A percentile compares a stretch with the other conserved stretches of the same genome.
Conservation (phyloP, 495 filamentous ascomycete genomes). For the Cryomyces minteri region DNA sequence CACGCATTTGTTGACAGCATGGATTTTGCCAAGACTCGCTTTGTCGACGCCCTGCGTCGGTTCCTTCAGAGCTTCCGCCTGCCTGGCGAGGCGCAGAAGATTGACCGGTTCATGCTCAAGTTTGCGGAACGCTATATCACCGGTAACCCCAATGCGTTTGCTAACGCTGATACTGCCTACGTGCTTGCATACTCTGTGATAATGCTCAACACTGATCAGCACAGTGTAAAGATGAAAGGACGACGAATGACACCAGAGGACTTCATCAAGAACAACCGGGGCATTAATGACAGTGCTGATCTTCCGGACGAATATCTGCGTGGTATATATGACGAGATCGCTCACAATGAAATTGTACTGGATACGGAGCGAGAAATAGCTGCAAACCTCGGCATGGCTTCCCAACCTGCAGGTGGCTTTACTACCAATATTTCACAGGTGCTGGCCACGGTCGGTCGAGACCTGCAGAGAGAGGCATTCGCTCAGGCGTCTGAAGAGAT, state of each 20-base stretch:
- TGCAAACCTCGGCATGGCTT: constrained; percentile 45
- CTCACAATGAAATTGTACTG: constrained; percentile 79
- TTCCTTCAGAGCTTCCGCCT: constrained; percentile 92
- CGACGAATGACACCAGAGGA: constrained; percentile 84
- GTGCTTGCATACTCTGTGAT: constrained; percentile 93
- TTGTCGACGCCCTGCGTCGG: constrained; percentile 76
- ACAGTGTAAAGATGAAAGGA: constrained; percentile 70
- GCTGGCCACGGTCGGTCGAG: constrained; percentile 73
- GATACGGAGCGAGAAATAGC: constrained; percentile 79
- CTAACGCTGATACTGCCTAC: constrained; percentile 95
- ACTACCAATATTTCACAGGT: constrained; percentile 80
- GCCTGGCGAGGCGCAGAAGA: constrained; percentile 95
- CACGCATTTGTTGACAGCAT: constrained; percentile 92
- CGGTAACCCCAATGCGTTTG: constrained; percentile 92
- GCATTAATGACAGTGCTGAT: constrained; percentile 93
- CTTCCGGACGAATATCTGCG: constrained; percentile 82
- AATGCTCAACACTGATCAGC: constrained; percentile 49
- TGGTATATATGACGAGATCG: constrained; percentile 85
- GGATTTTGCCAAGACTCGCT: constrained; percentile 86
- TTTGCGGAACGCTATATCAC: constrained; percentile 91
- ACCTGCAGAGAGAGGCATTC: constrained; percentile 84
- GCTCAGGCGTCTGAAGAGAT: constrained; percentile 92
- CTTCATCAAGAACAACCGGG: constrained; percentile 96
- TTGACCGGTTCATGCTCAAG: constrained; percentile 98
- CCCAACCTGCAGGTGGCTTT: constrained; percentile 46